These are phyloP conservation scores for Chenopodium berlandieri DNA, from an alignment of 148 eudicot species.

Conservation along the genomic window DNA sequence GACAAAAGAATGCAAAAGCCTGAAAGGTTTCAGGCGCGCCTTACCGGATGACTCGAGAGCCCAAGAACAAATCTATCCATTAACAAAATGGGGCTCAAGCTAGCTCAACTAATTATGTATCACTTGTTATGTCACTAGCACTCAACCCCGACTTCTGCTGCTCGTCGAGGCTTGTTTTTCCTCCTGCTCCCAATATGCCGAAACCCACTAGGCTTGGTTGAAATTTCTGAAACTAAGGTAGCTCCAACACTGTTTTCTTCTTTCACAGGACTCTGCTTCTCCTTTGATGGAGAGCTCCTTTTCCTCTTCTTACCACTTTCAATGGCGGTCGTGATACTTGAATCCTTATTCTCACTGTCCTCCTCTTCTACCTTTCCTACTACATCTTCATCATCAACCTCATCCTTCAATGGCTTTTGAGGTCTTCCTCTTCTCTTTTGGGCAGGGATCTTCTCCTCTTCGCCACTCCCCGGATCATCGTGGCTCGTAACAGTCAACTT, in stretches of 20 bases:
- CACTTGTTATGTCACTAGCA: constrained; percentile 33
- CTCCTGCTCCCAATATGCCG: constrained; percentile 69
- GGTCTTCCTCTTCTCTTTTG: constrained; percentile 94
- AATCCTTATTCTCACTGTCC: constrained; percentile 42
- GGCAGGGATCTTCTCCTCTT: constrained; percentile 78
- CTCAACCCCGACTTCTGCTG: constrained; percentile 80
- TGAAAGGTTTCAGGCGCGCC: constrained; percentile 4
- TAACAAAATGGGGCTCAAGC: not conserved
- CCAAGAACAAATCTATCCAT: constrained; percentile 9
- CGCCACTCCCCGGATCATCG: constrained; percentile 71
- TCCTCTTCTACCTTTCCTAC: constrained; percentile 41
- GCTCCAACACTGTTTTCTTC: constrained; percentile 47
- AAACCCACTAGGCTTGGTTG: constrained; percentile 51
- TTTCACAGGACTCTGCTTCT: constrained; percentile 36
- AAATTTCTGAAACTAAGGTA: constrained; percentile 40
- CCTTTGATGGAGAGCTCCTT: constrained; percentile 44
- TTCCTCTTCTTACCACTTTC: constrained; percentile 59
- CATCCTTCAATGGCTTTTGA: constrained; percentile 58
- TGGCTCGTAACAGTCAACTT: constrained; percentile 49
- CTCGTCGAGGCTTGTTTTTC: constrained; percentile 81
- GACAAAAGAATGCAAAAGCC: constrained; percentile 31
- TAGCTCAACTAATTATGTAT: constrained; percentile 5
- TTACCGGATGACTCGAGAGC: constrained; percentile 26
- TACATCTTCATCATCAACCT: constrained; percentile 47
- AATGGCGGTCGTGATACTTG: constrained; percentile 19